phyloP scores from a whole-genome alignment of 179 eudicot genomes.

The Amaranthus tricolor region DNA sequence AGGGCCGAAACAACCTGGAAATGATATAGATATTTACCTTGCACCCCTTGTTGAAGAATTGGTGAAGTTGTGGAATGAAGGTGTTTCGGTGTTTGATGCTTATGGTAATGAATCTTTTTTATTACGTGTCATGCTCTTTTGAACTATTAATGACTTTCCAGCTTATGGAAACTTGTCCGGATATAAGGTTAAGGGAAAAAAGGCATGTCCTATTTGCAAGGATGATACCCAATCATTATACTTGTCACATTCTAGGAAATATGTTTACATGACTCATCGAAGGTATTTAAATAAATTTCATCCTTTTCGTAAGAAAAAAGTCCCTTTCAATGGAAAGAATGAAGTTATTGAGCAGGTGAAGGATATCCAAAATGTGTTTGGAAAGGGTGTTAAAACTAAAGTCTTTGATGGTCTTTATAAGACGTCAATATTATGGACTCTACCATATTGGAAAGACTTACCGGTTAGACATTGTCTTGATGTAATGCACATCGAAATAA shows the following conservation, averaged over 20 bases:
- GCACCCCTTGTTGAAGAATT: no score
- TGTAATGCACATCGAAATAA: constrained; percentile 3
- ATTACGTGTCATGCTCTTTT: no score
- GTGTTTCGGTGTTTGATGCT: no score
- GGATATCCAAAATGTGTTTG: background rate
- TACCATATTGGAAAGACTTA: background rate
- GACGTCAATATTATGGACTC: background rate
- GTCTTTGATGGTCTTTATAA: background rate
- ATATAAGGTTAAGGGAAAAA: background rate
- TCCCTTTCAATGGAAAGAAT: background rate
- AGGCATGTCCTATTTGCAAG: background rate
- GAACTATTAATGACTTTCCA: no score
- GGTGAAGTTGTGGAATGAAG: no score
- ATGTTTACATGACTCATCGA: background rate
- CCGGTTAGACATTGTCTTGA: background rate
- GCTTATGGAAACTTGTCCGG: no score
- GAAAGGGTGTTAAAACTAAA: background rate
- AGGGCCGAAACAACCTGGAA: no score
- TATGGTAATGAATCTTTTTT: no score
- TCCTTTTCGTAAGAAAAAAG: background rate
- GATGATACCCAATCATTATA: background rate
- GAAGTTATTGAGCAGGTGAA: background rate
- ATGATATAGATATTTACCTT: no score
- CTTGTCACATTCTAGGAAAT: background rate
- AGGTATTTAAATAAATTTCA: background rate